Evolutionary conservation across 139 green algal species (phyloP).

Genomic region (Chlorella sp.): DNA sequence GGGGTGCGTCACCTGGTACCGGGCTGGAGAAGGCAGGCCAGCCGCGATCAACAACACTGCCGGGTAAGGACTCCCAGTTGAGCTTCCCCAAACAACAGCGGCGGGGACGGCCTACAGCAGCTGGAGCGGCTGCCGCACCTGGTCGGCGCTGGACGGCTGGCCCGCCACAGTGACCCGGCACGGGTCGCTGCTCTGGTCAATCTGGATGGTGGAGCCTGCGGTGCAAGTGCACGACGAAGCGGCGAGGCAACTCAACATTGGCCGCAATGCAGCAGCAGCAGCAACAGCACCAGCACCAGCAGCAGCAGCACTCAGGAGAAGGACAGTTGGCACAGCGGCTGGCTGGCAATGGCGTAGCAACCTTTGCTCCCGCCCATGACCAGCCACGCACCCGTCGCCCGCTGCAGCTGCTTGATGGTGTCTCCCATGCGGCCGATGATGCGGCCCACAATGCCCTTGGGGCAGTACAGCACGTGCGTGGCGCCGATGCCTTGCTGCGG

Average conservation of each 20-base stretch:
- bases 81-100: no score
- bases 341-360: neutral
- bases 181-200: slow-evolving; percentile 62
- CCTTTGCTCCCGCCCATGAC: neutral
- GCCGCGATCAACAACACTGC: no score
- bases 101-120: no score
- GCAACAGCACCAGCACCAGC: no score
- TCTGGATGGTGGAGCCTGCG: slow-evolving; percentile 77
- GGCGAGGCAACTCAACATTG: no score
- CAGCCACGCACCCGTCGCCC: slow-evolving; percentile 5
- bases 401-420: slow-evolving; percentile 86
- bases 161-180: slow-evolving; percentile 90
- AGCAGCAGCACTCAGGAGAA: no score
- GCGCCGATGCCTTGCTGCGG: slow-evolving; percentile 44
- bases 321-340: no score
- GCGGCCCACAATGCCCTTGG: slow-evolving; percentile 85
- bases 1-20: no score
- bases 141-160: slow-evolving; percentile 47
- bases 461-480: slow-evolving; percentile 39
- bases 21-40: neutral
- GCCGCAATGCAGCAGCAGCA: no score
- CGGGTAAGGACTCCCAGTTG: no score
- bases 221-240: neutral
- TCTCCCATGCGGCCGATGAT: slow-evolving; percentile 95
- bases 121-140: neutral